These are phyloP conservation scores for Suillus subluteus DNA, from an alignment of 768 basidiomycete genomes.

Conservation along the genomic window DNA sequence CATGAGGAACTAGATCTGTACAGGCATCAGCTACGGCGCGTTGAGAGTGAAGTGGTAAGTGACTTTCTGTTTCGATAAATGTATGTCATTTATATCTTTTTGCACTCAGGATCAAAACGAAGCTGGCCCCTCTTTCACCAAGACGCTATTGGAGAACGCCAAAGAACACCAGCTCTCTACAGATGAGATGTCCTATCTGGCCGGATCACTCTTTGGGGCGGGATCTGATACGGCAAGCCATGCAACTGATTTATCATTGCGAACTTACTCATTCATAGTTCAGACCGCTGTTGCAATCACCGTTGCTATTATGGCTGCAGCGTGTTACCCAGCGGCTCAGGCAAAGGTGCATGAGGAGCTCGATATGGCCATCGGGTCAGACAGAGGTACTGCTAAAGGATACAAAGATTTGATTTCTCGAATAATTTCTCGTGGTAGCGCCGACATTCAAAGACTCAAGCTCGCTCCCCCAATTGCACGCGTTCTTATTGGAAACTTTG, in stretches of 20 bases:
- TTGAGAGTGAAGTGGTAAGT: background rate
- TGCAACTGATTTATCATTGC: background rate
- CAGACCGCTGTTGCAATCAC: background rate
- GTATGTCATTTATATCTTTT: background rate
- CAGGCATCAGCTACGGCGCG: background rate
- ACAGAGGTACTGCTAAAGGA: background rate
- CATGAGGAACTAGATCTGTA: background rate
- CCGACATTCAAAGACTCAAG: background rate
- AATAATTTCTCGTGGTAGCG: background rate
- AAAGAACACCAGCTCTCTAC: background rate
- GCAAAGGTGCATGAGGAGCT: slow-evolving; percentile 1
- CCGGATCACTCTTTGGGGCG: background rate
- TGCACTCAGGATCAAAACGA: background rate
- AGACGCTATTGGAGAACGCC: background rate
- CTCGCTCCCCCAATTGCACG: background rate
- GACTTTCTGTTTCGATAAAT: background rate
- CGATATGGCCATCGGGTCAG: background rate
- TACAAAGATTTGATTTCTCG: background rate
- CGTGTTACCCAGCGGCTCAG: background rate
- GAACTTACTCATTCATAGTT: background rate
- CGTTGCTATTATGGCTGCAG: background rate
- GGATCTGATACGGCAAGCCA: background rate
- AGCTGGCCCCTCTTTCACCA: background rate
- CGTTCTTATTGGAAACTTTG: background rate
- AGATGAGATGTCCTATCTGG: background rate